Evolutionary conservation across 2,329 filamentous ascomycete genomes (phyloP), one percentile per base, ranked within the genome.

Genomic region (Trichoderma endophyticum): DNA sequence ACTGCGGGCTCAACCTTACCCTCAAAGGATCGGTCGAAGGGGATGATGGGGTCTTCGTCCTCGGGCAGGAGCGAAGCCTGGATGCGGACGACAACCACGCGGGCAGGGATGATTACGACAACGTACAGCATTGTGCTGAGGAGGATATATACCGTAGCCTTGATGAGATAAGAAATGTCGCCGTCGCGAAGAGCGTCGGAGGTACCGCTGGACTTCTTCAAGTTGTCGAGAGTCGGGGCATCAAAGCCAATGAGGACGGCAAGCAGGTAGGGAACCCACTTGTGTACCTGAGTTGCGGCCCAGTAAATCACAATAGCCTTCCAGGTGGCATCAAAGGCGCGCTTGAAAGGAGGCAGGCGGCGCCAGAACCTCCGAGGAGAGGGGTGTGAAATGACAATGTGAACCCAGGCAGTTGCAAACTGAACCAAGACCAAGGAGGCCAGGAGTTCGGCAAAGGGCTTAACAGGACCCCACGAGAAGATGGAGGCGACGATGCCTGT

Each of bases 41-140:
- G 91, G 43, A 98, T 91, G 75, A 98, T 92, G 30, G 93, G 90
- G 82, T 97, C 92, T 75, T 94, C 88, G 21, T 93, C 90, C 72
- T 93, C 91, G 0, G 94, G 89, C 3, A 98, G 89, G 76, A 97
- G 90, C 63, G 93, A 95, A 7, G 95, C 94, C 80, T 97, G 94
- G 43, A 97, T 90, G 74, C 95, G 93, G 75, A 92, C 86, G 72
- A 97, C 89, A 26, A 93, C 88, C 36, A 95, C 92, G 72, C 89
- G 87, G 51, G 93, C 89, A 21, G 95, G 95, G 71, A 98, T 87
- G 74, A 93, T 85, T 73, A 95, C 81, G 70, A 94, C 82, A 57
- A 92, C 81, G 71, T 88, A 84, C 68, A 90, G 79, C 71, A 85
- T 78, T 9, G 90, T 74, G 57, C 84, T 77, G 36, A 87, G 74